These are phyloP conservation scores for Trichomonas gallinae DNA, from an alignment of 208 protist genomes.

Conservation along the genomic window DNA sequence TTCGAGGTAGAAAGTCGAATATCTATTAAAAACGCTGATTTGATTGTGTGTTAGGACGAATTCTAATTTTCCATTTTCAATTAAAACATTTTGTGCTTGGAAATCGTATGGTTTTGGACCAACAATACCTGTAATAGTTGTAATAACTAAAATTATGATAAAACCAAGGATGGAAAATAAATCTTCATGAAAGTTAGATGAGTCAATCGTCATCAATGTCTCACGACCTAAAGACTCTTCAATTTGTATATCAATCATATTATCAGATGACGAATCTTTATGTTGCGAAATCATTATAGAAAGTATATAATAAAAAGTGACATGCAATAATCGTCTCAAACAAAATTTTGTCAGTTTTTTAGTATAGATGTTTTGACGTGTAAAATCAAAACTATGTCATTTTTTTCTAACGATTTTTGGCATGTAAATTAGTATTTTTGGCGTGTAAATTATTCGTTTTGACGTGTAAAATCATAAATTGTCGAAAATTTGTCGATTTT, in stretches of 20 bases:
- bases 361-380: too few species aligned
- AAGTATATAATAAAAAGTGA: too few species aligned
- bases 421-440: too few species aligned
- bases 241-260: constrained; percentile 20
- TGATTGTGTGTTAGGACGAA: not conserved
- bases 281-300: not conserved
- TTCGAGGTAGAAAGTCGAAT: not conserved
- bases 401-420: too few species aligned
- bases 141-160: not conserved
- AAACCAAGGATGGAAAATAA: not conserved
- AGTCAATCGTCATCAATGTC: not conserved
- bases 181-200: not conserved
- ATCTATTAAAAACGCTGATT: not conserved
- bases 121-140: not conserved
- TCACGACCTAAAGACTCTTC: constrained; percentile 2
- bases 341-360: too few species aligned
- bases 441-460: too few species aligned
- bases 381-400: too few species aligned
- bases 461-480: too few species aligned
- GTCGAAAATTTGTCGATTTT: too few species aligned
- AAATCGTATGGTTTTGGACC: not conserved
- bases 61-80: not conserved
- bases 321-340: too few species aligned
- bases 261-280: not conserved
- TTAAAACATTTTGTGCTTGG: not conserved